Conservation (phyloP, 768 basidiomycete species). For the Baorangia bicolor region DNA sequence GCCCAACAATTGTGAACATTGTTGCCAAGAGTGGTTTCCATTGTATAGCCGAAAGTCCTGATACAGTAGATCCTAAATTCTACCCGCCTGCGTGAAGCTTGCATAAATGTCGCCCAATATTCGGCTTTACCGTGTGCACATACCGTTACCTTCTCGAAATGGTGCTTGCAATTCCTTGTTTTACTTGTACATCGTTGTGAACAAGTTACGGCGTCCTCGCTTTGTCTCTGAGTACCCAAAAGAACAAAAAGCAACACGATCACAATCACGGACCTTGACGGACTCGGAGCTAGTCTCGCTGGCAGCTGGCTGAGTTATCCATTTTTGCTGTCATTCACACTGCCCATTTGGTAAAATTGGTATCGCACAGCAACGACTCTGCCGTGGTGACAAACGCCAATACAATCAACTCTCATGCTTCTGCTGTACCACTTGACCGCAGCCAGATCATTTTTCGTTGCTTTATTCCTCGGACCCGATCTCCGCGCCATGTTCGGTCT, state of each 20-base stretch:
- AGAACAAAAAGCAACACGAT: conserved; percentile 16
- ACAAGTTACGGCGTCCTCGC: neutral
- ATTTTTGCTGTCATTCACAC: conserved; percentile 18
- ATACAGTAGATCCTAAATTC: too few relatives aligned
- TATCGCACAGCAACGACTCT: conserved; percentile 4
- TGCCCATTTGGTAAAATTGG: conserved; percentile 8
- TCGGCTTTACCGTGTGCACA: neutral
- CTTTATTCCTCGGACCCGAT: conserved; percentile 18
- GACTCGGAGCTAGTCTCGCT: conserved; percentile 10
- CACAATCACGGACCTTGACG: conserved; percentile 1
- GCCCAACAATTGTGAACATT: neutral
- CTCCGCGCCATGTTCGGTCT: conserved; percentile 9
- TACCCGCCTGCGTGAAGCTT: too few relatives aligned
- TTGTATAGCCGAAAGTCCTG: neutral
- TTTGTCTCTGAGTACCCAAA: conserved; percentile 2
- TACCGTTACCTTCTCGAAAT: neutral
- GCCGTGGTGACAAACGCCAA: conserved; percentile 1
- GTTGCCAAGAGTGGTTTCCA: conserved; percentile 1
- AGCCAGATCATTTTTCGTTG: conserved; percentile 2
- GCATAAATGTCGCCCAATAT: too few relatives aligned
- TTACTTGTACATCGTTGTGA: neutral
- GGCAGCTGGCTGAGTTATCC: conserved; percentile 20
- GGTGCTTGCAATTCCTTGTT: neutral
- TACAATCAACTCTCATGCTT: conserved; percentile 2
- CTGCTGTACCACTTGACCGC: conserved; percentile 11